Evolutionary conservation across 2,329 filamentous ascomycete genomes (phyloP), one percentile per base, ranked within the genome.

Genomic region (Coniella vitis): DNA sequence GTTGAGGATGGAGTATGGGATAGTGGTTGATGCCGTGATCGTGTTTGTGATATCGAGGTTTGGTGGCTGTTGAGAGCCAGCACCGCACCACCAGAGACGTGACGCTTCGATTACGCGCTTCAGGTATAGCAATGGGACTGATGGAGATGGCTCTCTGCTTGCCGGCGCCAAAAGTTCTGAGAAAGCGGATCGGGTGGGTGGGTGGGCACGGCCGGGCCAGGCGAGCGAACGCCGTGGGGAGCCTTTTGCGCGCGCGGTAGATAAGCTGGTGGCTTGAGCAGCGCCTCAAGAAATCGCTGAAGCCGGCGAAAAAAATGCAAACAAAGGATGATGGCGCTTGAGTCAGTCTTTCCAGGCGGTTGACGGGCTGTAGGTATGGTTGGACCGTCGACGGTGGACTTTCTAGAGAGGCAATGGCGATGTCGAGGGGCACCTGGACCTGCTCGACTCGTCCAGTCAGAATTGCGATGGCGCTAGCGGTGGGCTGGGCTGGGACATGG

Each of bases 121-220:
- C 32, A 48, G 49, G 31, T 16, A 37, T 42, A 16, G 44, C 36
- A 42, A 45, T 5, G 20, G 14, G 10, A n/a, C 50, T 39, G 47
- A 44, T 42, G 39, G 45, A 39, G 47, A 44, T 42, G 39, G 45
- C 35, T 21, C 36, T 41, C 32, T 43, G 21, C 38, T 38, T 40
- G 35, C 29, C 32, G 47, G 35, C 41, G 47, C 36, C 47, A 40
- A 44, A 44, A 40, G 29, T 40, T 39, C 22, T 40, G 19, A 29
- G 29, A 17, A 17, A 41, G 22, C 20, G 31, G 25, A 13, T 20
- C 16, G 22, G 35, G 40, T n/a, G n/a, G 35, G 31, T 36, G 4
- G n/a, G 36, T 32, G 36, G 19, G 47, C 47, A 49, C 45, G 37
- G 37, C 34, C 13, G 41, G 25, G 25, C 5, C 5, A 29, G 5